Percentiles rank a stretch among this genome's conserved stretches.
Conservation (phyloP, 140 eudicot species). For the Cichorium intybus region DNA sequence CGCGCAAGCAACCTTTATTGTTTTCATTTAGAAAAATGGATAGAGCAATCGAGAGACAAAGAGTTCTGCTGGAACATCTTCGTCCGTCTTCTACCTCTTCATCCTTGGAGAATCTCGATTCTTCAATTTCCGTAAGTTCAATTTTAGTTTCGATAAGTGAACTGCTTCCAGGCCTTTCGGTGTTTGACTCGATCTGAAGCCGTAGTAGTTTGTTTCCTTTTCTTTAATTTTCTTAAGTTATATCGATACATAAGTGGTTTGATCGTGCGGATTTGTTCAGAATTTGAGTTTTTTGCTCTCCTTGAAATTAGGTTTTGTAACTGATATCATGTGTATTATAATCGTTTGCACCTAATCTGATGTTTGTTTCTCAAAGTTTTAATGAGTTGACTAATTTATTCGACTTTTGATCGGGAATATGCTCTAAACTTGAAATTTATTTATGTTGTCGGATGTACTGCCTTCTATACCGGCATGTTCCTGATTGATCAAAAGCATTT, state of each 20-base stretch:
- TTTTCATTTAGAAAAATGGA: slow-evolving; percentile 56
- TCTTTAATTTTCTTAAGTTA: background rate
- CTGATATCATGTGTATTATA: background rate
- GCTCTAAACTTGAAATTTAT: background rate
- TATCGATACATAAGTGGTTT: background rate
- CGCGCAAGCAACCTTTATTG: slow-evolving; percentile 14
- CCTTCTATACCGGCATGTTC: background rate
- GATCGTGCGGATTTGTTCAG: slow-evolving; percentile 5
- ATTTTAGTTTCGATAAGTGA: background rate
- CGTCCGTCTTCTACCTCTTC: slow-evolving; percentile 70
- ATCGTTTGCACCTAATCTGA: slow-evolving; percentile 1
- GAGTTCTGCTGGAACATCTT: slow-evolving; percentile 76
- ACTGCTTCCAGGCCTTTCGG: background rate
- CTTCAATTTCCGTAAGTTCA: slow-evolving; percentile 66
- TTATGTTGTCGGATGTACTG: background rate
- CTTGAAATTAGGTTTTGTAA: slow-evolving; percentile 3
- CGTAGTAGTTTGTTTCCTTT: background rate
- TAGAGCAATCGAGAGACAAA: slow-evolving; percentile 81
- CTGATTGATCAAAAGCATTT: slow-evolving; percentile 6
- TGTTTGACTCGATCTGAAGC: slow-evolving; percentile 10
- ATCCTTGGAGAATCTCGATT: slow-evolving; percentile 64
- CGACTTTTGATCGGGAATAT: slow-evolving; percentile 21
- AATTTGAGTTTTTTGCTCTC: background rate
- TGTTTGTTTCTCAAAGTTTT: background rate
- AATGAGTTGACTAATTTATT: slow-evolving; percentile 1